phyloP scores from a whole-genome alignment of 1,139 yeast species.

The Suhomyces anneliseae region DNA sequence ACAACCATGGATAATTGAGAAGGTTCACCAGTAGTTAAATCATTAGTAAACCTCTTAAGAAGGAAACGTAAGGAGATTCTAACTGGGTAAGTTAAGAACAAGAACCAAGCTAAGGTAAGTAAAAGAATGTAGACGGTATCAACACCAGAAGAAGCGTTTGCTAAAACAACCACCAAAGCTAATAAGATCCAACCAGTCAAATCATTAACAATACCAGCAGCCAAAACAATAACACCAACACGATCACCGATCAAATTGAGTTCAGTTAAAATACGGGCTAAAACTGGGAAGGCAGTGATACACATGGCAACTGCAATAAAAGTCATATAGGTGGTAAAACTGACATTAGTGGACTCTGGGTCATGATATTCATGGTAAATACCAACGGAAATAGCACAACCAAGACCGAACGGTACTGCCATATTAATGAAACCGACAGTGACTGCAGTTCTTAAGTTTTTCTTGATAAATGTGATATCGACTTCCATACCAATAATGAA shows the following conservation, averaged over 20 bases:
- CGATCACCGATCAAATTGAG: conserved; percentile 66
- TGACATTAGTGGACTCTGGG: conserved; percentile 32
- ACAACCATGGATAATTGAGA: conserved; percentile 61
- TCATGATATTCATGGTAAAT: conserved; percentile 54
- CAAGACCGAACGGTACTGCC: conserved; percentile 76
- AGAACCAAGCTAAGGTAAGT: conserved; percentile 65
- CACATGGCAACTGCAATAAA: conserved; percentile 80
- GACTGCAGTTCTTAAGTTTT: conserved; percentile 58
- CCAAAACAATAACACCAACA: conserved; percentile 75
- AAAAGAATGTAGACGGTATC: conserved; percentile 68
- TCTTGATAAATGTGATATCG: conserved; percentile 61
- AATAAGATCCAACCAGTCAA: conserved; percentile 79
- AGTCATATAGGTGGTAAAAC: conserved; percentile 73
- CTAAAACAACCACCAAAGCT: conserved; percentile 73
- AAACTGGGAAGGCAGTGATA: conserved; percentile 81
- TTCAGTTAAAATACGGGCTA: conserved; percentile 75
- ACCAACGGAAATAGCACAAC: conserved; percentile 69
- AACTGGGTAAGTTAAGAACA: conserved; percentile 57
- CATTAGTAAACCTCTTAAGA: conserved; percentile 45
- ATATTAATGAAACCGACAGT: conserved; percentile 69
- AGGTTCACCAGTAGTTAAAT: conserved; percentile 57
- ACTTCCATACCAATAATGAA: conserved; percentile 80
- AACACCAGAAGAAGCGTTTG: conserved; percentile 67
- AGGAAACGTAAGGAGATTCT: conserved; percentile 47
- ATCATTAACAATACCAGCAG: conserved; percentile 81